Conservation (phyloP, 192 early-diverging fungal genomes). For the Coemansia aciculifera region DNA sequence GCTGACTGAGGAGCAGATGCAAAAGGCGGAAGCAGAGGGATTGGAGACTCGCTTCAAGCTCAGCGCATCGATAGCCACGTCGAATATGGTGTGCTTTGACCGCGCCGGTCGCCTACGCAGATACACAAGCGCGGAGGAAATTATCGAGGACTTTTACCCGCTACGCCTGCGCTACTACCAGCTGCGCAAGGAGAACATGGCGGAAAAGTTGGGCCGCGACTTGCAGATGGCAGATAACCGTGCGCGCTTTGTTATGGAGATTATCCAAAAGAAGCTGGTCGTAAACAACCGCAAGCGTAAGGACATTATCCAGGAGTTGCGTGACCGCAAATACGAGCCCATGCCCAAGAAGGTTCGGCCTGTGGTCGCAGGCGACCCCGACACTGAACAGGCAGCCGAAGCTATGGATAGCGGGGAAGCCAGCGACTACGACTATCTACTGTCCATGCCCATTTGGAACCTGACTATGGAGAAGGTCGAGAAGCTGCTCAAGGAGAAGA, state of each 20-base stretch:
- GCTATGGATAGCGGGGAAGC: constrained; percentile 17
- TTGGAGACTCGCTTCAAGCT: constrained; percentile 84
- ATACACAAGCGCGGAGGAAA: constrained; percentile 73
- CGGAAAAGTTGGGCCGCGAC: constrained; percentile 65
- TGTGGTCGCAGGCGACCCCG: constrained; percentile 49
- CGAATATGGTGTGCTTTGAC: constrained; percentile 96
- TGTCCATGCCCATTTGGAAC: constrained; percentile 88
- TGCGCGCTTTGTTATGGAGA: constrained; percentile 85
- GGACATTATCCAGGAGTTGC: constrained; percentile 74
- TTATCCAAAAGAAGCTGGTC: constrained; percentile 78
- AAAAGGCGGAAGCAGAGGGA: constrained; percentile 71
- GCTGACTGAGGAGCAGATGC: constrained; percentile 65
- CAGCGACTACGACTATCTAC: constrained; percentile 78
- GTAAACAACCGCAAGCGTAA: constrained; percentile 86
- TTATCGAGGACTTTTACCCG: constrained; percentile 86
- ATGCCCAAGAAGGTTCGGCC: constrained; percentile 57
- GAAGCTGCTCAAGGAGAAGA: constrained; percentile 69
- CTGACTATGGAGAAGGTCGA: constrained; percentile 87
- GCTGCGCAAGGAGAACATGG: constrained; percentile 79
- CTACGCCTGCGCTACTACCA: constrained; percentile 82
- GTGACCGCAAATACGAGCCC: constrained; percentile 64
- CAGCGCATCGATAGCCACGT: constrained; percentile 66
- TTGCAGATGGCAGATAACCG: constrained; percentile 77
- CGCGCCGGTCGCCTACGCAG: constrained; percentile 78
- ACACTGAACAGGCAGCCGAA: constrained; percentile 49